Base-by-base conservation (phyloP, 192 early-diverging fungal genomes). In the Lobosporangium transversale region DNA sequence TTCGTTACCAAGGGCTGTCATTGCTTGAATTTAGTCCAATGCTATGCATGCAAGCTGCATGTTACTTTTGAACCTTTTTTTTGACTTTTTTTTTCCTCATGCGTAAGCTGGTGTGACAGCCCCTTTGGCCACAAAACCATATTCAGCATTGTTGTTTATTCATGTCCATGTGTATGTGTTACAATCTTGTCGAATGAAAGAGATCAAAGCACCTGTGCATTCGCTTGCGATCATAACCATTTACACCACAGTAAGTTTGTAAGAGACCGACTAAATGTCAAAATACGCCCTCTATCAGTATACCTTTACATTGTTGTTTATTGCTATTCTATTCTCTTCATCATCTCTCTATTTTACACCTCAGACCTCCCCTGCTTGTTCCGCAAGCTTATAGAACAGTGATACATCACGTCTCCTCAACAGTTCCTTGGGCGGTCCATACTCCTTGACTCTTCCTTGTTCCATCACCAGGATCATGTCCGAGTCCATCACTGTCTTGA, bases 401-500 rank as follows among this genome's bases (percentile, higher is more conserved):
- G 70, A 74, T 1, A 42, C 56, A 9, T 53, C 44, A 11, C 29
- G 18, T 2, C 18, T 44, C 31, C 23, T 32, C 37, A 74, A 23
- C 23, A 74, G 26, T 29, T 1, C 17, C 23, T 24, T 36, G 1
- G 61, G 70, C 4, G 48, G 23, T 3, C 58, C 70, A 54, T 52
- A 74, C 47, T 74, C 70, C n/a, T 65, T 12, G 1, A 74, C 62
- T 0, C 37, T 31, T 15, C 60, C 40, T 84, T 91, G 29, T 80
- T 88, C 57, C 88, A 82, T 18, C 4, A 94, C 93, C 26, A 94
- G 48, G 14, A 97, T 89, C n/a, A 87, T 81, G 79, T 95, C 94
- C 55, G 94, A 96, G 58, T 90, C 92, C 57, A 92, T 91, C 23
- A 97, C 87, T 0, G 95, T 95, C 62, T 89, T 86, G 45, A 95